Evolutionary conservation across 805 yeast species (phyloP), one percentile per base, ranked within the genome.

Genomic region (Metschnikowia drakensbergensis): DNA sequence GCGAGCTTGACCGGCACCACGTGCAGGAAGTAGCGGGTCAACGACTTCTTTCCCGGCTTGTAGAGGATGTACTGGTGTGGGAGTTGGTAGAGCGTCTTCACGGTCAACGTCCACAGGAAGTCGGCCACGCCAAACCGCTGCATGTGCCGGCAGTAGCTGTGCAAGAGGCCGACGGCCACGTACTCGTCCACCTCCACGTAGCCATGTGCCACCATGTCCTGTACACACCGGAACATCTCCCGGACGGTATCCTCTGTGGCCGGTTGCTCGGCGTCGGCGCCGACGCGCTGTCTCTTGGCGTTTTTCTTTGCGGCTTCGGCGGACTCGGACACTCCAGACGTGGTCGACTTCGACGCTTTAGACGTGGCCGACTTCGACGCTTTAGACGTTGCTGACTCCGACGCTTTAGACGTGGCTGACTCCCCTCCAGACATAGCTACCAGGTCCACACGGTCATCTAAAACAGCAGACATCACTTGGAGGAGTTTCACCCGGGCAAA

Each of bases 401-500:
- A n/a, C n/a, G n/a, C n/a, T n/a, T n/a, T n/a, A n/a, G n/a, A n/a
- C n/a, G n/a, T n/a, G n/a, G n/a, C n/a, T n/a, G n/a, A n/a, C n/a
- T n/a, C n/a, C n/a, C n/a, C n/a, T n/a, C n/a, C n/a, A n/a, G n/a
- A n/a, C n/a, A n/a, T n/a, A n/a, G n/a, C n/a, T n/a, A n/a, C n/a
- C n/a, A n/a, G 27, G 4, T 13, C 37, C 6, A 34, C 33, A 2
- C 32, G 47, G 22, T 45, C 38, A 35, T 47, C 54, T 17, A 58
- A 42, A 3, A 60, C 57, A 3, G 50, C 49, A 7, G 47, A 34
- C 25, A 58, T 39, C 4, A 60, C 37, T 23, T 52, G 60, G 8
- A 65, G 52, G 29, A 57, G 45, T 47, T 57, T 62, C 36, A 66
- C 59, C 37, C 67, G 70, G 44, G 74, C 72, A 49, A 80, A 68